Evolutionary conservation across 2,329 filamentous ascomycete genomes (phyloP).

Genomic region (Sporothrix globosa): DNA sequence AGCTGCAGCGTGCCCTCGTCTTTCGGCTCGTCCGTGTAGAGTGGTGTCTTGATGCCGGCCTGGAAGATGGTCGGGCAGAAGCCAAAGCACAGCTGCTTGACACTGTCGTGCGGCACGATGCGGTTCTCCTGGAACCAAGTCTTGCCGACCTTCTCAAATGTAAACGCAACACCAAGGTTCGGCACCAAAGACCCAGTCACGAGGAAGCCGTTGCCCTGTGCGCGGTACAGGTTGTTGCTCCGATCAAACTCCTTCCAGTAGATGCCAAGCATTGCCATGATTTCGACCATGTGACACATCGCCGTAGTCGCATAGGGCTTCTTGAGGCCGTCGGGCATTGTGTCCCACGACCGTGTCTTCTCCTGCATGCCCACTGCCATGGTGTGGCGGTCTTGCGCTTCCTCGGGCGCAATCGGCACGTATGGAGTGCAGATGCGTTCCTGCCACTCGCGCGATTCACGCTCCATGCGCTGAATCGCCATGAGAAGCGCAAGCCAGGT

Average conservation of each 20-base stretch:
- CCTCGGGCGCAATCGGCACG: constrained; percentile 31
- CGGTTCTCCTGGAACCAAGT: constrained; percentile 54
- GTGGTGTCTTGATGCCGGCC: constrained; percentile 39
- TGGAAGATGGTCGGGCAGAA: constrained; percentile 59
- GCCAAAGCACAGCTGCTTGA: constrained; percentile 62
- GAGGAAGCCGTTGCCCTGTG: constrained; percentile 59
- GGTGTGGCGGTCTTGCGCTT: constrained; percentile 43
- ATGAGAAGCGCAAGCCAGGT: constrained; percentile 58
- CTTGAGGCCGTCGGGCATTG: constrained; percentile 52
- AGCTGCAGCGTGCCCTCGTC: constrained; percentile 54
- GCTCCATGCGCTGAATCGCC: constrained; percentile 55
- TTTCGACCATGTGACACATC: constrained; percentile 59
- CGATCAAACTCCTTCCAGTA: constrained; percentile 64
- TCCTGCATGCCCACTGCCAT: constrained; percentile 52
- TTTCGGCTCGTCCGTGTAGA: constrained; percentile 48
- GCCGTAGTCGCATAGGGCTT: constrained; percentile 58
- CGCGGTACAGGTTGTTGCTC: constrained; percentile 55
- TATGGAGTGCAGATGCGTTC: constrained; percentile 36
- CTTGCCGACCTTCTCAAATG: constrained; percentile 55
- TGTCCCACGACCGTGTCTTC: constrained; percentile 55
- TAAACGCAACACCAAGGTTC: constrained; percentile 59
- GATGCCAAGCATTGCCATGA: constrained; percentile 57
- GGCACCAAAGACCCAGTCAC: constrained; percentile 51
- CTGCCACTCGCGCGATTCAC: constrained; percentile 53
- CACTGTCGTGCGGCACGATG: constrained; percentile 56